Conservation (phyloP, 495 filamentous ascomycete species). For the Podospora bellae-mahoneyi region DNA sequence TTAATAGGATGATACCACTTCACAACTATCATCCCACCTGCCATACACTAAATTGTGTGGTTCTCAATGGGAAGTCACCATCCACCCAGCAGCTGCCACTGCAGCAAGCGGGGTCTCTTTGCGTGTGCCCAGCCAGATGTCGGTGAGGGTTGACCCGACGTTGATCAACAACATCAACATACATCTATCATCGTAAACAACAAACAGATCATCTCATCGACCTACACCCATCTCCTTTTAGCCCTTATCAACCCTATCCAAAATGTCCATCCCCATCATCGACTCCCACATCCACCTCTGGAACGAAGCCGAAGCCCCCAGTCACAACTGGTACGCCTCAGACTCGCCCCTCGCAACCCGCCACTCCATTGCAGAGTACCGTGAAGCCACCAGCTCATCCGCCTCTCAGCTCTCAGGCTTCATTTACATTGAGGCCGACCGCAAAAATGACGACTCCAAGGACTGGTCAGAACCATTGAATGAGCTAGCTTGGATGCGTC, state of each 20-base stretch:
- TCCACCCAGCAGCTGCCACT: not conserved
- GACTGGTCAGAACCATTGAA: constrained; percentile 56
- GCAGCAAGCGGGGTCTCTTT: constrained; percentile 8
- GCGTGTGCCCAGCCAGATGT: constrained; percentile 20
- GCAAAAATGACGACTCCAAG: constrained; percentile 54
- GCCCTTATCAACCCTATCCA: not conserved
- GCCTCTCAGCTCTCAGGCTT: constrained; percentile 56
- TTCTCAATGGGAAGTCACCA: not conserved
- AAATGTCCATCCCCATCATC: constrained; percentile 49
- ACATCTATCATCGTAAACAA: not conserved
- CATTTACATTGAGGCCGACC: constrained; percentile 79
- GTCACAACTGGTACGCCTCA: constrained; percentile 62
- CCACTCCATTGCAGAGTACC: constrained; percentile 62
- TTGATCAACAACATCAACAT: constrained; percentile 1
- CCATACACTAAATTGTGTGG: not conserved
- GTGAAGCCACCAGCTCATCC: constrained; percentile 31
- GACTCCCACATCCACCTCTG: constrained; percentile 90
- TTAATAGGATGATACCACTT: not conserved
- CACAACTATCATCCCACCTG: not conserved
- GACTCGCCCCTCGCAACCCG: constrained; percentile 55
- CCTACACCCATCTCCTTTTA: not conserved
- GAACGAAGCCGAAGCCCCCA: constrained; percentile 58
- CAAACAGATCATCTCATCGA: not conserved
- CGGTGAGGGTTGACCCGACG: constrained; percentile 18
- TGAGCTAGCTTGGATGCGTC: constrained; percentile 64